Conservation (phyloP, 2,329 filamentous ascomycete species). For the Colletotrichum lindemuthianum region DNA sequence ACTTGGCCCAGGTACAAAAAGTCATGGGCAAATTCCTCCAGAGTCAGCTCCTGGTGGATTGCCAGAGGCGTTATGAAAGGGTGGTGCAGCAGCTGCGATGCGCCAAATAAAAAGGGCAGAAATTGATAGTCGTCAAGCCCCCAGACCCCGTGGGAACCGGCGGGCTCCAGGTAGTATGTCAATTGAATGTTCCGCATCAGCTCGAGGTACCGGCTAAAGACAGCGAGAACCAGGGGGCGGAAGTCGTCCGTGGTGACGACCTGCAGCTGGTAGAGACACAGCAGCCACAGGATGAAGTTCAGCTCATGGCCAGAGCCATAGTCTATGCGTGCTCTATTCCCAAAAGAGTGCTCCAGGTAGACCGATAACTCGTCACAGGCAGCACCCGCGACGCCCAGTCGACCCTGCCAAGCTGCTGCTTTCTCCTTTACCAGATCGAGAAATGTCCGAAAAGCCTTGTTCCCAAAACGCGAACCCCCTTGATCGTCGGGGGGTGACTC, state of each 20-base stretch:
- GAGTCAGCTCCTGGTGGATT: constrained; percentile 87
- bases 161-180: constrained; percentile 96
- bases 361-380: constrained; percentile 78
- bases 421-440: constrained; percentile 74
- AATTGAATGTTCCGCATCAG: constrained; percentile 90
- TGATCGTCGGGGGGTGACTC: constrained; percentile 85
- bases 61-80: constrained; percentile 79
- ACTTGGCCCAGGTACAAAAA: constrained; percentile 95
- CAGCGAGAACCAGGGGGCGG: constrained; percentile 75
- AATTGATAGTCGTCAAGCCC: constrained; percentile 98
- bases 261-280: constrained; percentile 87
- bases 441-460: constrained; percentile 87
- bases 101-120: constrained; percentile 93
- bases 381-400: constrained; percentile 62
- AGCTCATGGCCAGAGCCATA: constrained; percentile 98
- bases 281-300: constrained; percentile 95
- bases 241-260: constrained; percentile 75
- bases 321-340: constrained; percentile 88
- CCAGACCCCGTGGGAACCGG: constrained; percentile 97
- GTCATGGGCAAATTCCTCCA: constrained; percentile 86
- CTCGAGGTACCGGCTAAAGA: constrained; percentile 84
- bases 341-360: constrained; percentile 86
- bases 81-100: constrained; percentile 88
- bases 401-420: constrained; percentile 69
- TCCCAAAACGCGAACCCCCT: constrained; percentile 91